Evolutionary conservation across 2,329 filamentous ascomycete species (phyloP).

Genomic region (Neonectria hederae): DNA sequence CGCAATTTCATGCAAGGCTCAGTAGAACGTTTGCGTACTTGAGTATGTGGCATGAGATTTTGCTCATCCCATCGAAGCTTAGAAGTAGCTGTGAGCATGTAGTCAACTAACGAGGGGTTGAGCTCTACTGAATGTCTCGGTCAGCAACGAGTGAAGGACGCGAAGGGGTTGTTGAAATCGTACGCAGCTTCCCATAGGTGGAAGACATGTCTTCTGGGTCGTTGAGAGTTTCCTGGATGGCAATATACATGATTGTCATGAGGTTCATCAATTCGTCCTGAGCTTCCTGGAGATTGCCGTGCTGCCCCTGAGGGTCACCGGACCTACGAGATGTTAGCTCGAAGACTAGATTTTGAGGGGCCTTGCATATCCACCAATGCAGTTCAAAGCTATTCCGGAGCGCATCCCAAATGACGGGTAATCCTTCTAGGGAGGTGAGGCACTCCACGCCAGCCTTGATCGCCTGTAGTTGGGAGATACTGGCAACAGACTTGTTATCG

Average conservation of each 20-base stretch:
- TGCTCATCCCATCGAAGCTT: conserved; percentile 79
- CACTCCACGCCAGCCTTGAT: conserved; percentile 65
- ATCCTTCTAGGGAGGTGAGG: conserved; percentile 60
- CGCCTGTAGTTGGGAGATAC: conserved; percentile 64
- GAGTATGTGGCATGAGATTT: conserved; percentile 67
- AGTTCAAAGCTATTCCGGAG: conserved; percentile 60
- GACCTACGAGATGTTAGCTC: conserved; percentile 52
- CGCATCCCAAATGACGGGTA: conserved; percentile 62
- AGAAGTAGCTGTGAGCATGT: conserved; percentile 74
- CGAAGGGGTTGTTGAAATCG: conserved; percentile 40
- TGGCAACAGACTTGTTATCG: conserved; percentile 60
- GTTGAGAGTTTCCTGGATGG: conserved; percentile 65
- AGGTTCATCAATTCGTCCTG: conserved; percentile 70
- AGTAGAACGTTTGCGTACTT: conserved; percentile 57
- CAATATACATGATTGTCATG: conserved; percentile 70
- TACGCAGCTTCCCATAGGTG: conserved; percentile 61
- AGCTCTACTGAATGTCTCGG: conserved; percentile 58
- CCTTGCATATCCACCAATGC: conserved; percentile 57
- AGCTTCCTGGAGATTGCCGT: conserved; percentile 58
- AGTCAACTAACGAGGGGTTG: conserved; percentile 74
- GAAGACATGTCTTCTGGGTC: conserved; percentile 59
- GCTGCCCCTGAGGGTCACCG: conserved; percentile 53
- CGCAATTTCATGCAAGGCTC: not conserved
- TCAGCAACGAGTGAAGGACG: conserved; percentile 18
- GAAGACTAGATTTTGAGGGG: conserved; percentile 10